These are phyloP conservation scores for Penicillium paneum DNA, from an alignment of 2,329 filamentous ascomycete species.

Conservation along the genomic window DNA sequence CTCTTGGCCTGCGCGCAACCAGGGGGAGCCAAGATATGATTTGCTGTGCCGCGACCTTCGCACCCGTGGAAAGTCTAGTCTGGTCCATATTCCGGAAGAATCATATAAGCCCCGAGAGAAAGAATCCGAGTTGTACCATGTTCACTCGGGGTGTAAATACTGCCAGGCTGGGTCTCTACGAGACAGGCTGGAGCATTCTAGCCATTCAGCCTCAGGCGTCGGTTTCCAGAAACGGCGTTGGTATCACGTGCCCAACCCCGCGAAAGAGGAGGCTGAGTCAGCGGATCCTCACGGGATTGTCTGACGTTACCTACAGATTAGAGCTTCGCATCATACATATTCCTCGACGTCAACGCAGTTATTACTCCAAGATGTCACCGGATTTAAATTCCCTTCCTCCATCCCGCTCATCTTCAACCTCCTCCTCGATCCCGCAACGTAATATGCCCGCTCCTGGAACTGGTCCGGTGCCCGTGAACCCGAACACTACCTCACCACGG, in stretches of 20 bases:
- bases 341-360: neutral
- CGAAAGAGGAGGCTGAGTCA: slow-evolving; percentile 12
- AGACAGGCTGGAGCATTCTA: neutral
- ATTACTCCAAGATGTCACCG: slow-evolving; percentile 57
- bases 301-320: slow-evolving; percentile 7
- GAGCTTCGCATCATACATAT: slow-evolving; percentile 11
- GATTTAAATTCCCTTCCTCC: slow-evolving; percentile 69
- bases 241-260: slow-evolving; percentile 11
- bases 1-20: neutral
- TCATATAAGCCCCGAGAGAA: neutral
- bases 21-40: neutral
- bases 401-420: slow-evolving; percentile 49
- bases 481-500: slow-evolving; percentile 44
- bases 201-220: neutral
- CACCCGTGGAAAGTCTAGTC: neutral
- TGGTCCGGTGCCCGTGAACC: slow-evolving; percentile 51
- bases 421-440: slow-evolving; percentile 35
- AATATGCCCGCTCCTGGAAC: slow-evolving; percentile 42
- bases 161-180: no score
- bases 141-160: slow-evolving; percentile 1
- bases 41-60: neutral
- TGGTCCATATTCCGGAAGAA: slow-evolving; percentile 1
- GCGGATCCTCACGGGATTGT: neutral
- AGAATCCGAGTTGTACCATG: neutral
- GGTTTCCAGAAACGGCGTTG: neutral